Evolutionary conservation across 305 asterid genomes (phyloP).

Genomic region (Plantago coronopus): DNA sequence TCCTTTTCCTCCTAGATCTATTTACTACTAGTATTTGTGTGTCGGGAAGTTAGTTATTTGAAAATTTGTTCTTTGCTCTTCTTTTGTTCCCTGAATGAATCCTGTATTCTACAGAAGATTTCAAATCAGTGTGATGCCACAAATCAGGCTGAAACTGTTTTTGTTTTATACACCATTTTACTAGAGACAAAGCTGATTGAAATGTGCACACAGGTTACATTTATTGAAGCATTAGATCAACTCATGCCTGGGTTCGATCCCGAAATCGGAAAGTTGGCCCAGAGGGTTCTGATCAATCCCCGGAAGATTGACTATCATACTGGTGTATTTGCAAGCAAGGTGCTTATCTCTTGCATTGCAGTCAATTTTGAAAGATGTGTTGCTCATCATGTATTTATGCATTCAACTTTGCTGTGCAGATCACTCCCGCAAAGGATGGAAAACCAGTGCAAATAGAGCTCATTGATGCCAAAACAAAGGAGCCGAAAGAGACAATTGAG

Average conservation of each 20-base stretch:
- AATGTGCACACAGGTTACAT: slow-evolving; percentile 62
- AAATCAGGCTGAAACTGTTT: not conserved
- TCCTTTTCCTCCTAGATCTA: slow-evolving; percentile 5
- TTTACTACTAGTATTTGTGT: slow-evolving; percentile 2
- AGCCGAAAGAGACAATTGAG: slow-evolving; percentile 80
- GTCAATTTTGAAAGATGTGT: not conserved
- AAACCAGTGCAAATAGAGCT: slow-evolving; percentile 89
- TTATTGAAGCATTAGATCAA: slow-evolving; percentile 91
- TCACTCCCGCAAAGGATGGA: slow-evolving; percentile 93
- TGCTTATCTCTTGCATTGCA: slow-evolving; percentile 28
- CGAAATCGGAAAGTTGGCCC: slow-evolving; percentile 89
- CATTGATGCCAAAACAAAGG: slow-evolving; percentile 94
- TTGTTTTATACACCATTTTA: slow-evolving; percentile 5
- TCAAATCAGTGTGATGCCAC: not conserved
- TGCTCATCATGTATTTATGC: not conserved
- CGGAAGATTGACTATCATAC: slow-evolving; percentile 86
- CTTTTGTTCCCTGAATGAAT: not conserved
- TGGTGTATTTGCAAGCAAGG: slow-evolving; percentile 97
- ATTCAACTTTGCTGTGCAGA: slow-evolving; percentile 40
- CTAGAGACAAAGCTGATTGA: slow-evolving; percentile 30
- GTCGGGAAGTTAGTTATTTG: not conserved
- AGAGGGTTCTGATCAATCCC: slow-evolving; percentile 84
- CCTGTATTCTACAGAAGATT: not conserved
- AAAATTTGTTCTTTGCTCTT: not conserved
- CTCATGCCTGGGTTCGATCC: slow-evolving; percentile 99